These are phyloP conservation scores for Dujonia santamariae DNA, from an alignment of 1,139 yeast genomes.

Conservation along the genomic window DNA sequence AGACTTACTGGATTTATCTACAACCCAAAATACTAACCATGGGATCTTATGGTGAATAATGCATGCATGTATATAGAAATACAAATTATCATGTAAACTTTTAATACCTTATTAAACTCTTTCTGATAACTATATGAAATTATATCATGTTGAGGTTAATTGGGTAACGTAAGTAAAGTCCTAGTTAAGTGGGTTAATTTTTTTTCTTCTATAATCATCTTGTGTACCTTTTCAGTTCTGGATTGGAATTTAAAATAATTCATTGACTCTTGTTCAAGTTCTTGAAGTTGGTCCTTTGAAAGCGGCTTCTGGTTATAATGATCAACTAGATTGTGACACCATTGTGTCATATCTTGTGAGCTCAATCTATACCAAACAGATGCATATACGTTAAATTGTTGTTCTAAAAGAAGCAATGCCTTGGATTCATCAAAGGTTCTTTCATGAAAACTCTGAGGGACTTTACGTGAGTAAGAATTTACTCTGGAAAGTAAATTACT, in stretches of 20 bases:
- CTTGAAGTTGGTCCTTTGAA: background rate
- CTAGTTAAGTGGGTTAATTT: background rate
- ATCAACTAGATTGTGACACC: conserved; percentile 5
- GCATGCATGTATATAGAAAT: too few species aligned
- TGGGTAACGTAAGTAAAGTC: background rate
- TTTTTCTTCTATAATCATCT: conserved; percentile 2
- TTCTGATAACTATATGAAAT: too few species aligned
- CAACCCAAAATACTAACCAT: conserved; percentile 14
- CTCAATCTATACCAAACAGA: conserved; percentile 6
- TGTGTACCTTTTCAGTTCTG: conserved; percentile 2
- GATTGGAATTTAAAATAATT: conserved; percentile 4
- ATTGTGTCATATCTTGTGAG: conserved; percentile 4
- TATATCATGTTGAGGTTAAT: too few species aligned
- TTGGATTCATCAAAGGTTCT: conserved; percentile 2
- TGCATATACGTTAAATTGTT: conserved; percentile 6
- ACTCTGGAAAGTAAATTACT: conserved; percentile 5
- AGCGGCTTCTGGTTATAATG: conserved; percentile 1
- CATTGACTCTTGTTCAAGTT: conserved; percentile 2
- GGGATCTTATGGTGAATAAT: conserved; percentile 15
- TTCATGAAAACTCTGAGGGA: conserved; percentile 1
- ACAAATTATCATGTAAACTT: too few species aligned
- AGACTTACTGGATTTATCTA: conserved; percentile 15
- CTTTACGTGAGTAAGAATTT: background rate
- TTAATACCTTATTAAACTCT: too few species aligned
- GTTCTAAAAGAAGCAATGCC: conserved; percentile 1